phyloP scores from a whole-genome alignment of 176 grass and related monocot species.

The Eragrostis curvula region DNA sequence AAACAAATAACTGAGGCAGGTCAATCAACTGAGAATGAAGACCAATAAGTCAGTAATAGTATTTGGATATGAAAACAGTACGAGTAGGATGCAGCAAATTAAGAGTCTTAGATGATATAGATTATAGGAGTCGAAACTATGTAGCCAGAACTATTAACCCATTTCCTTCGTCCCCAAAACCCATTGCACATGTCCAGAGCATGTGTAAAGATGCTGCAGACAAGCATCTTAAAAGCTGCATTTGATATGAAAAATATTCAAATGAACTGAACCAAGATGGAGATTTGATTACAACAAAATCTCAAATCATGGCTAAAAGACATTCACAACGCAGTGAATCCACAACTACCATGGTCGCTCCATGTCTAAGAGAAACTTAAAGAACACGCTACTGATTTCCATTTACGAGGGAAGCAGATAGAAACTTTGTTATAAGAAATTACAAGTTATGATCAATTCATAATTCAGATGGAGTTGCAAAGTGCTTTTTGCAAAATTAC shows the following conservation, averaged over 20 bases:
- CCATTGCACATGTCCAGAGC: background rate
- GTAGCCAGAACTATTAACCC: background rate
- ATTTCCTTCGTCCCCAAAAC: background rate
- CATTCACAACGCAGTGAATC: background rate
- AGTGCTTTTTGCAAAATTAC: background rate
- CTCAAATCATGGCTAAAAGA: background rate
- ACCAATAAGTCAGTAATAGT: background rate
- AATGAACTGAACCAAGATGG: background rate
- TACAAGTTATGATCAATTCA: background rate
- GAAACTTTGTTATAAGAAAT: background rate
- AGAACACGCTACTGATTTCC: background rate
- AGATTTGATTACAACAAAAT: background rate
- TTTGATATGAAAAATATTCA: background rate
- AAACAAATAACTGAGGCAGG: background rate
- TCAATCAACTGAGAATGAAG: background rate
- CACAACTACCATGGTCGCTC: background rate
- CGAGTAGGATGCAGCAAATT: background rate
- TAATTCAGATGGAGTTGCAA: background rate
- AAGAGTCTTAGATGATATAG: background rate
- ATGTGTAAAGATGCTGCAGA: background rate
- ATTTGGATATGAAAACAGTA: background rate
- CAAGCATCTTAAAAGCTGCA: background rate
- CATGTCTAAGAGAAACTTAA: too few relatives aligned
- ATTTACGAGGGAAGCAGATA: background rate
- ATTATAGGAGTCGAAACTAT: background rate